These are phyloP conservation scores for Wickerhamomyces alni DNA, from an alignment of 805 yeast species.

Conservation along the genomic window DNA sequence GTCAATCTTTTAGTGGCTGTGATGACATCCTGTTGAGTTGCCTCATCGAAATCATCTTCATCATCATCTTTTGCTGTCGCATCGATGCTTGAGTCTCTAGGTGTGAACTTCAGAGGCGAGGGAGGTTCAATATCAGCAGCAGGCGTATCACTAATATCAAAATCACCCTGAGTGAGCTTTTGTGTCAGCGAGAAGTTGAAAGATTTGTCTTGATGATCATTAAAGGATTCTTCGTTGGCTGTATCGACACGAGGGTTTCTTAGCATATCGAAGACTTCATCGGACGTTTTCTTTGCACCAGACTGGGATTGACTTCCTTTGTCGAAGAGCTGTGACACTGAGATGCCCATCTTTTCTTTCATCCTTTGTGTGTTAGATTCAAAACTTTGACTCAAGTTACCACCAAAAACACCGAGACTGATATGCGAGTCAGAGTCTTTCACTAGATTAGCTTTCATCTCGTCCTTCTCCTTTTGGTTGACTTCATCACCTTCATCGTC, in stretches of 20 bases:
- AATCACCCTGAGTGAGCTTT: not conserved
- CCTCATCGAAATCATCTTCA: constrained; percentile 24
- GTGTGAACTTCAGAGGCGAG: not conserved
- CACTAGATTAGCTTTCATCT: constrained; percentile 1
- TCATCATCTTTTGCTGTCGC: not conserved
- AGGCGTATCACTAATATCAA: not conserved
- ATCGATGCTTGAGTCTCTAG: not conserved
- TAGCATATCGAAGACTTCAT: constrained; percentile 11
- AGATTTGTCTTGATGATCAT: not conserved
- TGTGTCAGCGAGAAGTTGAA: not conserved
- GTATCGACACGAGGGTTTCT: constrained; percentile 5
- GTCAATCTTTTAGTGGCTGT: constrained; percentile 6
- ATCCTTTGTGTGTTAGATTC: constrained; percentile 8
- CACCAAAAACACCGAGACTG: constrained; percentile 21
- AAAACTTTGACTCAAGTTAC: constrained; percentile 15
- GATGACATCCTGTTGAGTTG: constrained; percentile 3
- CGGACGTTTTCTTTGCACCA: not conserved
- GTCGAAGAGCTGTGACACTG: constrained; percentile 20
- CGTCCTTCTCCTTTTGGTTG: not conserved
- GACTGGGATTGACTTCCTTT: constrained; percentile 10
- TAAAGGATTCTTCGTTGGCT: too few species aligned
- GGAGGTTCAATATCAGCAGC: not conserved
- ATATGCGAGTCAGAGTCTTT: constrained; percentile 4
- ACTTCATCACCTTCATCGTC: constrained; percentile 6
- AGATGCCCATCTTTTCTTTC: constrained; percentile 9